A percentile compares a stretch with the other conserved stretches of the same genome.
phyloP scores from a whole-genome alignment of 768 basidiomycete species.

The Mycena haematopus region DNA sequence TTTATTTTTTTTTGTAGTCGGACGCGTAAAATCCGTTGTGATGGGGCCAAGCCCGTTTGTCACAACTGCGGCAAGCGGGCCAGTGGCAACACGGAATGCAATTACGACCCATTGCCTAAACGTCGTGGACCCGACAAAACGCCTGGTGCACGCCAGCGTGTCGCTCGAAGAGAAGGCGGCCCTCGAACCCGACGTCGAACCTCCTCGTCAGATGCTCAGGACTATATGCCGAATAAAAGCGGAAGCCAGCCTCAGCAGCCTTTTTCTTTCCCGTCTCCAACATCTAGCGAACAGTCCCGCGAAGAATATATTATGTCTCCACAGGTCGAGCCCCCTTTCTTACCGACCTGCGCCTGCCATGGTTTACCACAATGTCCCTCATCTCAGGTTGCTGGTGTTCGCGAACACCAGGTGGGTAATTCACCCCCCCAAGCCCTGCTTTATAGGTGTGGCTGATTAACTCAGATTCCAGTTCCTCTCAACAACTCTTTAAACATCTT shows the following conservation, averaged over 20 bases:
- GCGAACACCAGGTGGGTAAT: slow-evolving; percentile 29
- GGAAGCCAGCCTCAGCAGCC: slow-evolving; percentile 3
- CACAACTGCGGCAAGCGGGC: slow-evolving; percentile 71
- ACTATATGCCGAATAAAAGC: slow-evolving; percentile 9
- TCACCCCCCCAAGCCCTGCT: neutral
- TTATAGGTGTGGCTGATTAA: slow-evolving; percentile 19
- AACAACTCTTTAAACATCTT: slow-evolving; percentile 17
- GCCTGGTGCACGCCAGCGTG: slow-evolving; percentile 80
- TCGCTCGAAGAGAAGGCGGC: slow-evolving; percentile 46
- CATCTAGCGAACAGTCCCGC: slow-evolving; percentile 27
- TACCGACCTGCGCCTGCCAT: slow-evolving; percentile 37
- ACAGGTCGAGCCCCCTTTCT: slow-evolving; percentile 4
- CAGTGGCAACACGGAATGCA: slow-evolving; percentile 54
- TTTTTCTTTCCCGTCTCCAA: slow-evolving; percentile 29
- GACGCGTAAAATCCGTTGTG: slow-evolving; percentile 80
- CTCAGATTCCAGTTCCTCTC: slow-evolving; percentile 25
- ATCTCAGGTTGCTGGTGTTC: neutral
- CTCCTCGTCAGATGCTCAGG: slow-evolving; percentile 27
- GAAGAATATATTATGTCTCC: neutral
- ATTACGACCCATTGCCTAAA: slow-evolving; percentile 75
- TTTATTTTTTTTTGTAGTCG: slow-evolving; percentile 53
- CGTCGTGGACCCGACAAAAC: slow-evolving; percentile 82
- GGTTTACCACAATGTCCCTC: slow-evolving; percentile 38
- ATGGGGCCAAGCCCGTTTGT: slow-evolving; percentile 79
- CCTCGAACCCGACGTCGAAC: slow-evolving; percentile 45